Evolutionary conservation across 441 rosid species (phyloP).

Genomic region (Eutrema salsugineum): DNA sequence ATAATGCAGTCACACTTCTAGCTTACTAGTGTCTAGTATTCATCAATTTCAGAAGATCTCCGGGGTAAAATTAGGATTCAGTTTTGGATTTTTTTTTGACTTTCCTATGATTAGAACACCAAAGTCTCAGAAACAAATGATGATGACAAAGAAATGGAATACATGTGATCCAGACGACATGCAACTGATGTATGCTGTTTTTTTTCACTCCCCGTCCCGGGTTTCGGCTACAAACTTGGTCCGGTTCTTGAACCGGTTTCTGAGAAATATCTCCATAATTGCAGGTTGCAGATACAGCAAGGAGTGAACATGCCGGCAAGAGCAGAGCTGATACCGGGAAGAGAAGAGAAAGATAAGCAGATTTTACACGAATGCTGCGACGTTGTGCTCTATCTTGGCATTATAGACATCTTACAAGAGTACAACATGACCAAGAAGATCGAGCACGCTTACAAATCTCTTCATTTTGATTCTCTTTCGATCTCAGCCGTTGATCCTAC

Average conservation of each 20-base stretch:
- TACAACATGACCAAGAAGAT: conserved; percentile 90
- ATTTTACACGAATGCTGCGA: conserved; percentile 65
- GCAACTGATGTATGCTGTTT: not conserved
- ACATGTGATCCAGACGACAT: conserved; percentile 1
- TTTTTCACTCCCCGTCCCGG: not conserved
- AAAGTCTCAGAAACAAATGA: not conserved
- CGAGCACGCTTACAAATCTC: conserved; percentile 90
- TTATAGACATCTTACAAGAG: conserved; percentile 90
- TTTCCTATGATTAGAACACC: not conserved
- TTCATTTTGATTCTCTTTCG: conserved; percentile 81
- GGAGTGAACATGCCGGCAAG: conserved; percentile 99
- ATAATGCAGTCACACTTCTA: not conserved
- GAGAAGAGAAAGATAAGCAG: conserved; percentile 68
- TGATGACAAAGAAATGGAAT: not conserved
- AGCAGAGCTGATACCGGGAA: conserved; percentile 82
- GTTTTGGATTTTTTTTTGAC: not conserved
- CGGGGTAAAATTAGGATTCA: not conserved
- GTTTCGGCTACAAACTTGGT: not conserved
- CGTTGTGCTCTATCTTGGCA: conserved; percentile 88
- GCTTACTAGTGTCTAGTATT: not conserved
- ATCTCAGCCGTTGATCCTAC: conserved; percentile 91
- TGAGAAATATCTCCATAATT: not conserved
- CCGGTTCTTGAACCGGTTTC: not conserved
- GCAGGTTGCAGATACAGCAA: conserved; percentile 91
- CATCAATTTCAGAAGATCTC: not conserved